phyloP scores from a whole-genome alignment of 2,329 filamentous ascomycete species.

The Cryphonectria naterciae region DNA sequence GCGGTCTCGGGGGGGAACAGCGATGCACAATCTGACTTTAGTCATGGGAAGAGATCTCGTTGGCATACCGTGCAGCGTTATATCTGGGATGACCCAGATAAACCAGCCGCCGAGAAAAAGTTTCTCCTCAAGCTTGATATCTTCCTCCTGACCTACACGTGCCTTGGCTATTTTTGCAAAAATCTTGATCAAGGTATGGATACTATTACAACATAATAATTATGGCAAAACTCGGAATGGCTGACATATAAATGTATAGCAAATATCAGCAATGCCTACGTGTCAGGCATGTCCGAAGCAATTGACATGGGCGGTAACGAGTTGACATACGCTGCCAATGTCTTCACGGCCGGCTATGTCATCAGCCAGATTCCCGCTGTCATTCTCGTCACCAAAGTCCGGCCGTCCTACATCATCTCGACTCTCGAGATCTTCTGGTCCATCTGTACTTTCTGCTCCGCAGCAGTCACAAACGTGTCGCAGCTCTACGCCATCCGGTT shows the following conservation, averaged over 20 bases:
- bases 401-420: conserved; percentile 27
- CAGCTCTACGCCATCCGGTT: conserved; percentile 29
- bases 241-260: not conserved
- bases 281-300: conserved; percentile 29
- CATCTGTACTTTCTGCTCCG: conserved; percentile 26
- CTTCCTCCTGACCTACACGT: conserved; percentile 23
- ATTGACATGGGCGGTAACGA: conserved; percentile 26
- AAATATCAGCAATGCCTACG: conserved; percentile 28
- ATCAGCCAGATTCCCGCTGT: conserved; percentile 27
- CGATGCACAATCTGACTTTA: not conserved
- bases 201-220: too few species aligned
- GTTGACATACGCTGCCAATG: conserved; percentile 24
- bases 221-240: too few species aligned
- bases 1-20: not conserved
- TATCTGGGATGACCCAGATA: conserved; percentile 39
- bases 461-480: conserved; percentile 26
- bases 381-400: conserved; percentile 24
- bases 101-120: conserved; percentile 30
- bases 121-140: conserved; percentile 30
- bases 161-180: conserved; percentile 28
- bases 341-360: conserved; percentile 28
- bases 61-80: conserved; percentile 33
- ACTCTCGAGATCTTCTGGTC: conserved; percentile 27
- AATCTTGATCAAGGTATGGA: conserved; percentile 25
- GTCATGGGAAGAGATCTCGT: not conserved